Evolutionary conservation across 495 filamentous ascomycete species (phyloP), one percentile per base, ranked within the genome.

Genomic region (Baudoinia panamericana): DNA sequence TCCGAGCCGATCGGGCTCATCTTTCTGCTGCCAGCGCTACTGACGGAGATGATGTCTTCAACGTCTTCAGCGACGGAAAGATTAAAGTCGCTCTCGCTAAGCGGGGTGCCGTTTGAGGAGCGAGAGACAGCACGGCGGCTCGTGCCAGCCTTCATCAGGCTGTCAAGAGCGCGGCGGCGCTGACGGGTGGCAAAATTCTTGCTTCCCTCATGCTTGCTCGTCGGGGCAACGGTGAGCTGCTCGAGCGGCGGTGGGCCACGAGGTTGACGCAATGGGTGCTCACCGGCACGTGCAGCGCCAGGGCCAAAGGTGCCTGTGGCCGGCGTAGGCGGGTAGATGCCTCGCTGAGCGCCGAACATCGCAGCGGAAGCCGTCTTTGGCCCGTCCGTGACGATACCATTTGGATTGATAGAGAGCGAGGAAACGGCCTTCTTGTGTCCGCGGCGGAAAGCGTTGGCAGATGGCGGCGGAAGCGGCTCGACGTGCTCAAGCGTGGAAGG

Each of bases 181-280:
- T 90, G 86, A 47, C 88, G 88, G 23, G 84, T 79, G 15, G 83
- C 79, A 61, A 99, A 99, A 64, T 99, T 99, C 71, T 94, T 93
- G 75, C 88, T 94, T 25, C 92, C 90, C 54, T 94, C 88, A 48
- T 90, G 78, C 63, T 86, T 93, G 31, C 84, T 78, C 4, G 90
- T 99, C 5, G 90, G 90, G 61, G 85, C 87, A 19, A 78, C 75
- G 45, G 78, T 71, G 41, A 99, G 75, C 60, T 99, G 88, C 49
- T 99, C 92, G 30, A 96, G 68, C 1, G 82, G 74, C 4, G 92
- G 92, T 13, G 90, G 90, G 22, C 86, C 86, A 53, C 86, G 83
- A 33, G 90, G 90, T 60, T 96, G 92, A 45, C 90, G 90, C 42
- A 79, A 66, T 3, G 90, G 90, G 57, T 96, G 92, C 64, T 95